phyloP scores from a whole-genome alignment of 2,329 filamentous ascomycete genomes.

The Ascochyta fabae region DNA sequence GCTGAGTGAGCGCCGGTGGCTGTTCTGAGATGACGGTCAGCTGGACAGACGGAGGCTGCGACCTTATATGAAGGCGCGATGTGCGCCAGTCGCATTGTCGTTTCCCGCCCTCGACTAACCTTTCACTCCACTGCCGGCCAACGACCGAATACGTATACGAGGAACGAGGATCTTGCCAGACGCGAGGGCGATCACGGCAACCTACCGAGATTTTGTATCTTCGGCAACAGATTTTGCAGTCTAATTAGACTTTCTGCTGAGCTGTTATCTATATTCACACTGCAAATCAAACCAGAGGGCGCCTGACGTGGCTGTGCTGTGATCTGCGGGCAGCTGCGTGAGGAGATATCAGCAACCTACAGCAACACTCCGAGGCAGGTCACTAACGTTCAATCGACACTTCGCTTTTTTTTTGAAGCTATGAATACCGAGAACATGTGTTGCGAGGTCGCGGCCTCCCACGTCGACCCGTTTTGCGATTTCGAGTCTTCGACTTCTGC shows the following conservation, averaged over 20 bases:
- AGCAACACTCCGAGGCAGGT: not conserved
- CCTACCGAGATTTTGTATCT: too few species aligned
- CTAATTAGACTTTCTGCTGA: not conserved
- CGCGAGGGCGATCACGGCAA: not conserved
- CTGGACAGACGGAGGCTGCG: not conserved
- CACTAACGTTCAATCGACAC: too few species aligned
- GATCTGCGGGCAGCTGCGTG: not conserved
- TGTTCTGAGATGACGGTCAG: slow-evolving; percentile 9
- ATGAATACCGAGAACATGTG: slow-evolving; percentile 12
- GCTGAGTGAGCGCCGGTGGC: slow-evolving; percentile 10
- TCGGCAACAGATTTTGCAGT: not conserved
- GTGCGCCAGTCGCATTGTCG: not conserved
- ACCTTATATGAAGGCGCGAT: not conserved
- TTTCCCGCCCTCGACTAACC: not conserved
- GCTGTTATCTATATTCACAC: not conserved
- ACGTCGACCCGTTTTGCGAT: slow-evolving; percentile 7
- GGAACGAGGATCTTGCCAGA: slow-evolving; percentile 5
- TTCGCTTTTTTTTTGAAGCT: not conserved
- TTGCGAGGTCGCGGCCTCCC: slow-evolving; percentile 5
- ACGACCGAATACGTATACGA: slow-evolving; percentile 4
- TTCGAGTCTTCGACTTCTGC: slow-evolving; percentile 7
- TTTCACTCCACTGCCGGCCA: not conserved
- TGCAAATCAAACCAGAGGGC: slow-evolving; percentile 5
- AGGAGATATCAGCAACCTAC: not conserved
- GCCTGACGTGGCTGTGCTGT: slow-evolving; percentile 18